Conservation (phyloP, 768 basidiomycete species). For the Suillus alpinus region DNA sequence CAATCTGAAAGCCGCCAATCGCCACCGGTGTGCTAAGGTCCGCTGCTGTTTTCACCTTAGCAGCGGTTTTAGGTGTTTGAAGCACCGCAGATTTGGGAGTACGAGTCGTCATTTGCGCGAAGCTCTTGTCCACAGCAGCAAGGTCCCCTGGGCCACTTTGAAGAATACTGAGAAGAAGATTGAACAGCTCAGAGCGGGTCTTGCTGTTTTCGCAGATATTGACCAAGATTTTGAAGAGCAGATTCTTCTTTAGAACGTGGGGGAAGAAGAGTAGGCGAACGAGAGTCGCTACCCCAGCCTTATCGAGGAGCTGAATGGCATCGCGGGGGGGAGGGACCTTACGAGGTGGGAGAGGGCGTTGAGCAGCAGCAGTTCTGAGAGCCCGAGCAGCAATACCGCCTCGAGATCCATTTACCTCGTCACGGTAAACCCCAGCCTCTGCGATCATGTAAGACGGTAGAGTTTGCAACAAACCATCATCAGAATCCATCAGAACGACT, state of each 20-base stretch:
- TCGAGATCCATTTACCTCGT: constrained; percentile 40
- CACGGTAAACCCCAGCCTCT: constrained; percentile 74
- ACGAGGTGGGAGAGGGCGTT: constrained; percentile 34
- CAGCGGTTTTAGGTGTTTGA: constrained; percentile 44
- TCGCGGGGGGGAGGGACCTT: constrained; percentile 69
- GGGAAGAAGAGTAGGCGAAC: constrained; percentile 96
- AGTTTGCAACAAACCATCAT: constrained; percentile 78
- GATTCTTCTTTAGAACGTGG: constrained; percentile 79
- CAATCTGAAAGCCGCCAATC: constrained; percentile 56
- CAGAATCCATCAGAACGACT: constrained; percentile 87
- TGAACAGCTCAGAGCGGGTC: constrained; percentile 90
- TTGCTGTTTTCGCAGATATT: constrained; percentile 95
- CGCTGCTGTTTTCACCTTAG: constrained; percentile 65
- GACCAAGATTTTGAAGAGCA: constrained; percentile 85
- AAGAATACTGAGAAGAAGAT: constrained; percentile 87
- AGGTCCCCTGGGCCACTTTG: constrained; percentile 96
- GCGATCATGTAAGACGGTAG: constrained; percentile 85
- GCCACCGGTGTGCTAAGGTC: constrained; percentile 52
- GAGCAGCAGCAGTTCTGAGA: constrained; percentile 13
- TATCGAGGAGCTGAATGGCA: constrained; percentile 91
- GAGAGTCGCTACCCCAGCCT: constrained; percentile 80
- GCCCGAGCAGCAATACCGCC: constrained; percentile 20
- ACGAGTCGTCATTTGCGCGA: constrained; percentile 85
- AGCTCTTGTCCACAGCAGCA: constrained; percentile 88
- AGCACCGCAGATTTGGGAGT: constrained; percentile 48